Evolutionary conservation across 2,329 filamentous ascomycete genomes (phyloP), one percentile per base, ranked within the genome.

Genomic region (Trichoderma polysporum): DNA sequence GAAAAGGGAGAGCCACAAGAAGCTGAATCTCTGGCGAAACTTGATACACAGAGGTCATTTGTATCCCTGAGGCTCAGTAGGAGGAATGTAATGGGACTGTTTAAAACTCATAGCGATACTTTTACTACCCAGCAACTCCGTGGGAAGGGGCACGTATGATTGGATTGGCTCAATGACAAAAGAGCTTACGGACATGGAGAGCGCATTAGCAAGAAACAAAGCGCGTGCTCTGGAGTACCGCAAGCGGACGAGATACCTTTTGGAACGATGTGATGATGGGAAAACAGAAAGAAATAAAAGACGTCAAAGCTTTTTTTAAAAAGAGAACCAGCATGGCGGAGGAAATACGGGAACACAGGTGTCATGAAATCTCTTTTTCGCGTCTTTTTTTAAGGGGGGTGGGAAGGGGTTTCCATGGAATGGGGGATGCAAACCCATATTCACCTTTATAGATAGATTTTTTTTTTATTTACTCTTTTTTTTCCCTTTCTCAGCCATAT

Each of bases 391-490:
- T n/a, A 19, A 17, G 50, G 25, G 50, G 50, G n/a, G 6, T 4
- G 50, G 15, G 33, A 27, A 45, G 19, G n/a, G 35, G 10, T 45
- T 31, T 45, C 58, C 47, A 58, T 58, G 54, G 54, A 58, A n/a
- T 61, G 27, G 37, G 50, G 22, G 50, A 37, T 56, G 13, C 50
- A 64, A 61, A 45, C 22, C 50, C 60, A 56, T 45, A 47, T 22
- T 45, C 41, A 56, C 60, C 25, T 64, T 64, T 64, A 64, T 64
- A 64, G 60, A 64, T 64, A 64, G 60, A 64, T 41, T 35, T 64
- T 56, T 41, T 61, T 45, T 45, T 45, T 59, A 56, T 41, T 57
- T 41, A 39, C 17, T 10, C 19, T 7, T 29, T 57, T 19, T 39
- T 27, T 52, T 37, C 37, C 27, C 49, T 61, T 19, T 35, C 25